Percentiles rank a stretch among this genome's conserved stretches.
These are phyloP conservation scores for Colletotrichum abscissum DNA, from an alignment of 2,329 filamentous ascomycete species.

Conservation along the genomic window DNA sequence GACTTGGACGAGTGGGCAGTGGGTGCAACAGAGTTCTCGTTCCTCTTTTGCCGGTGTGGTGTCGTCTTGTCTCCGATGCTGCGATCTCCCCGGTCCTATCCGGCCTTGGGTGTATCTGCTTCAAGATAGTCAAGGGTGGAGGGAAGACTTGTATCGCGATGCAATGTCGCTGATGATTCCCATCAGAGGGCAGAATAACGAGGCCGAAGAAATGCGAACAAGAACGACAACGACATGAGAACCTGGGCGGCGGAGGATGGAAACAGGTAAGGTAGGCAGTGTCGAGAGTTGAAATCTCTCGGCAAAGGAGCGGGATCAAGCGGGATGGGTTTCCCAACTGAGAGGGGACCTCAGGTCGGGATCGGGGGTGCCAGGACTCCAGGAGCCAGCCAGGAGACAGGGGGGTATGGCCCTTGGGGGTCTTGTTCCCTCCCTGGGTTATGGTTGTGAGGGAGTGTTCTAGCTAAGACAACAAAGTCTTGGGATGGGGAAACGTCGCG, in stretches of 20 bases:
- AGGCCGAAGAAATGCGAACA: not conserved
- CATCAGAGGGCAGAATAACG: not conserved
- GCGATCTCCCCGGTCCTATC: not conserved
- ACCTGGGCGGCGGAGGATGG: not conserved
- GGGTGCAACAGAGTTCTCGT: constrained; percentile 2
- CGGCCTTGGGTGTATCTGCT: not conserved
- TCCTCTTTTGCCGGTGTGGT: not conserved
- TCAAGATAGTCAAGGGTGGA: not conserved
- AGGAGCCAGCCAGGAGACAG: not conserved
- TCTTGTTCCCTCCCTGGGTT: not conserved
- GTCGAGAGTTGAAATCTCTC: not conserved
- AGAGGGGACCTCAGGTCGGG: not conserved
- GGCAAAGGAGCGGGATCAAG: constrained; percentile 4
- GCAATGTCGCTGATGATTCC: not conserved
- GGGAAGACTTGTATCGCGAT: not conserved
- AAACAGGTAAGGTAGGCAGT: not conserved
- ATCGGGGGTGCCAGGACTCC: not conserved
- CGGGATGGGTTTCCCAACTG: not conserved
- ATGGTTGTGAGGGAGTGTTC: not conserved
- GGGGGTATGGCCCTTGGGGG: not conserved
- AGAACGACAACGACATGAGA: not conserved
- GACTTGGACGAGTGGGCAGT: not conserved
- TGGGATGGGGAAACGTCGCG: not conserved
- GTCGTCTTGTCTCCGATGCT: not conserved
- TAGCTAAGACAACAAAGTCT: not conserved